Conservation (phyloP, 2,329 filamentous ascomycete species). For the Sclerotinia minor region DNA sequence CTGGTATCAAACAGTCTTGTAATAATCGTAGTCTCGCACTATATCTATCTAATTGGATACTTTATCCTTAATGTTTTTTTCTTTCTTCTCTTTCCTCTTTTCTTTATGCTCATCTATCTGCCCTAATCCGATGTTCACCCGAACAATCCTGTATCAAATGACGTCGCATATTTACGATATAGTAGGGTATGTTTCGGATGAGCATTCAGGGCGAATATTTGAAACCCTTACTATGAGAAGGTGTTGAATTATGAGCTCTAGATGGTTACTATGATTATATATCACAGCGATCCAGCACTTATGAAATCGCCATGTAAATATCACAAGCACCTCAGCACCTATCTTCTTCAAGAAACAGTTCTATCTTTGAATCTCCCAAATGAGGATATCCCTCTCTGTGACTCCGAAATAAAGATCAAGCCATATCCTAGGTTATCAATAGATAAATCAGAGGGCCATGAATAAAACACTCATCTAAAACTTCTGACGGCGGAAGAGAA, state of each 20-base stretch:
- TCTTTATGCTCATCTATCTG: background rate
- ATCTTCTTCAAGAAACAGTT: background rate
- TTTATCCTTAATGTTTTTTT: too few relatives aligned
- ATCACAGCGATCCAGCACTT: background rate
- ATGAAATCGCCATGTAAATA: background rate
- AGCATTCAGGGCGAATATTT: background rate
- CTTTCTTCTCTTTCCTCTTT: background rate
- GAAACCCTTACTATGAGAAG: background rate
- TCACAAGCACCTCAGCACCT: background rate
- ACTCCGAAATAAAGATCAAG: background rate
- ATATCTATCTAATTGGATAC: background rate
- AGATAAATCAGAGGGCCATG: background rate
- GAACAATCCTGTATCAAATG: background rate
- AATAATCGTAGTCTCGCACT: too few relatives aligned
- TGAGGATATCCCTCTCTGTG: background rate
- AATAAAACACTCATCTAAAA: background rate
- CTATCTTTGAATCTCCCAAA: background rate
- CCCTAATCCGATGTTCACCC: background rate
- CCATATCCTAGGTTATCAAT: background rate
- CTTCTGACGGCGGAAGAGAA: background rate
- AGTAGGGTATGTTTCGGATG: background rate
- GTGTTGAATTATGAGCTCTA: background rate
- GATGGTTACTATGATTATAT: background rate
- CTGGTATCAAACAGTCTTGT: too few relatives aligned
- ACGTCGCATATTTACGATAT: background rate